Base-by-base conservation (phyloP, 2,329 filamentous ascomycete genomes). In the Celoporthe dispersa region DNA sequence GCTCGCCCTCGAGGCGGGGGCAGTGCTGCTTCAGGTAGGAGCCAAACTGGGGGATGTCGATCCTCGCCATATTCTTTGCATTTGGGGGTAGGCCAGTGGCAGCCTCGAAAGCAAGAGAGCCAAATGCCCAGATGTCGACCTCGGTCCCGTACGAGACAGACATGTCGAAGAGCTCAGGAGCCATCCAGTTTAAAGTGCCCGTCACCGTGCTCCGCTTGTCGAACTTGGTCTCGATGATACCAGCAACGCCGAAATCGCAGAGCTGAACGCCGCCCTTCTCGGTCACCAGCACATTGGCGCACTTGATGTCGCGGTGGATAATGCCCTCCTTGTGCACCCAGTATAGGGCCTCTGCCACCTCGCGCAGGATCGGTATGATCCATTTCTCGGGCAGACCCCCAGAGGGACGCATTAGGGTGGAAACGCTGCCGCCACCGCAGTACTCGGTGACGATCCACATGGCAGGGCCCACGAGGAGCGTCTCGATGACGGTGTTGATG, bases 371-470 rank as follows among this genome's bases (percentile, higher is more conserved):
- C 3, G 90, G 87, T 25, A 90, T 86, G 69, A 91, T 91, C 86
- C 87, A 91, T 77, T 89, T 91, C 81, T 92, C 90, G 74, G 88
- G 86, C 25, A 92, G 79, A 1, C 87, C 87, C 2, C 87, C 87
- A 0, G 88, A 88, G 22, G 90, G 89, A 77, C 86, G 88, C 88
- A 91, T 90, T 69, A 87, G 86, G 73, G 86, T 94, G 74, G 87
- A 91, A 78, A 97, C 91, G 79, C 93, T 95, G 64, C 93, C 93
- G 72, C 93, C 93, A 8, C 91, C 92, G 75, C 92, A 94, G 79
- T 94, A 94, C 81, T 96, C 92, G 70, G 92, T 94, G 69, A 96
- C 88, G 82, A 96, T 93, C 93, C 93, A 97, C 82, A 97, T 90
- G 71, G 92, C 88, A 74, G 92, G 90, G 62, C 92, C 91, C 55